A percentile compares a stretch with the other conserved stretches of the same genome.
Evolutionary conservation across 768 basidiomycete species (phyloP).

Genomic region (Leccinum truebloodii): DNA sequence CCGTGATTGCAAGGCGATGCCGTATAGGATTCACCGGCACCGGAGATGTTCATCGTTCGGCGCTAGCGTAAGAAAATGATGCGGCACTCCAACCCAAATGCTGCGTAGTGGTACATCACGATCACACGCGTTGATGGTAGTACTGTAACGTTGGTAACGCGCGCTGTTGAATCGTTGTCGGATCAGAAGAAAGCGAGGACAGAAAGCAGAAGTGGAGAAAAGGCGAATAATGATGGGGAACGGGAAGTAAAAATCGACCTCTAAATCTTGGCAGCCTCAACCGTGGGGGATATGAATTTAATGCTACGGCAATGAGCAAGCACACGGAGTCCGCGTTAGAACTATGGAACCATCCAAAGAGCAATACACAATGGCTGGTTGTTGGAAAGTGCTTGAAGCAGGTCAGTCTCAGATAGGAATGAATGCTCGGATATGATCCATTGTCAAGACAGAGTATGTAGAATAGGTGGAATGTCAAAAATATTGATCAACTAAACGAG

Average conservation of each 20-base stretch:
- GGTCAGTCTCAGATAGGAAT: not conserved
- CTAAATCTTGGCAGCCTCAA: not conserved
- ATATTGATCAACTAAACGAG: constrained; percentile 26
- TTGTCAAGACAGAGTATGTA: constrained; percentile 14
- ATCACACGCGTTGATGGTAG: not conserved
- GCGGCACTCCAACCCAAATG: too few relatives aligned
- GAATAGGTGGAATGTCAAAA: constrained; percentile 16
- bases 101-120: not conserved
- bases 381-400: not conserved
- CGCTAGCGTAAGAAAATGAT: too few relatives aligned
- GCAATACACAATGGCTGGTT: not conserved
- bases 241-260: not conserved
- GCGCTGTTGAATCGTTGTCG: not conserved
- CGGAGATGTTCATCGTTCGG: not conserved
- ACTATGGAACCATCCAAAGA: not conserved
- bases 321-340: not conserved
- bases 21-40: not conserved
- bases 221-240: not conserved
- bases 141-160: not conserved
- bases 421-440: constrained; percentile 10
- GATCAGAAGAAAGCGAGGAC: not conserved
- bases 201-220: not conserved
- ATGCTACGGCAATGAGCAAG: not conserved
- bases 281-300: too few relatives aligned
- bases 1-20: not conserved